phyloP scores from a whole-genome alignment of 345 rosid species.

The Euclidium syriacum region DNA sequence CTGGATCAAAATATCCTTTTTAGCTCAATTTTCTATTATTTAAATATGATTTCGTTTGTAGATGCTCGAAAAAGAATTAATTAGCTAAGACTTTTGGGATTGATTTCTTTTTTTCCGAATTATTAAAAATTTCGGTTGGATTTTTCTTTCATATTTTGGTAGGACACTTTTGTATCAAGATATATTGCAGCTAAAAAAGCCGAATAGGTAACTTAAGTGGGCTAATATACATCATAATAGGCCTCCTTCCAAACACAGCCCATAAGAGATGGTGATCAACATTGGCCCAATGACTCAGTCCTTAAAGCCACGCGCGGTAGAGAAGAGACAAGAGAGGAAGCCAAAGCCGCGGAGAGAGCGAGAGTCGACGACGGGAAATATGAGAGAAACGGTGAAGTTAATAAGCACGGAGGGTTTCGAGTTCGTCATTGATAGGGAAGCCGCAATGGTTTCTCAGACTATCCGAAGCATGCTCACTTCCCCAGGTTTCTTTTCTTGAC shows the following conservation, averaged over 20 bases:
- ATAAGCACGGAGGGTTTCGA: constrained; percentile 80
- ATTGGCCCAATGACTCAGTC: too few species aligned
- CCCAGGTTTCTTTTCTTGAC: constrained; percentile 42
- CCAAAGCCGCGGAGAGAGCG: not conserved
- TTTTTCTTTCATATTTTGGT: too few species aligned
- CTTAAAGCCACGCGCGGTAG: not conserved
- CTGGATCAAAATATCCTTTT: too few species aligned
- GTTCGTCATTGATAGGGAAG: constrained; percentile 71
- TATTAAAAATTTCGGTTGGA: too few species aligned
- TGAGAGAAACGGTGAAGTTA: constrained; percentile 70
- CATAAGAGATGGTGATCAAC: not conserved
- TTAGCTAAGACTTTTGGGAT: too few species aligned
- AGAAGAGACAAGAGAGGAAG: constrained; percentile 4
- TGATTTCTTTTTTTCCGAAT: too few species aligned
- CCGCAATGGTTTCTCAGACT: constrained; percentile 89
- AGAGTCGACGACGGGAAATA: constrained; percentile 1
- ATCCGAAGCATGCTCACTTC: constrained; percentile 90
- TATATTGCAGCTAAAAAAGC: not conserved
- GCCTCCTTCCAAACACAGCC: not conserved
- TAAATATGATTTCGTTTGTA: too few species aligned
- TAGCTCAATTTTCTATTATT: too few species aligned
- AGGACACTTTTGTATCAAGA: too few species aligned
- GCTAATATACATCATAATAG: not conserved
- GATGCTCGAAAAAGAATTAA: too few species aligned
- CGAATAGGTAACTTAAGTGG: not conserved